Percentiles rank a stretch among this genome's conserved stretches.
Evolutionary conservation across 768 basidiomycete genomes (phyloP).

Genomic region (Kwoniella sp.): DNA sequence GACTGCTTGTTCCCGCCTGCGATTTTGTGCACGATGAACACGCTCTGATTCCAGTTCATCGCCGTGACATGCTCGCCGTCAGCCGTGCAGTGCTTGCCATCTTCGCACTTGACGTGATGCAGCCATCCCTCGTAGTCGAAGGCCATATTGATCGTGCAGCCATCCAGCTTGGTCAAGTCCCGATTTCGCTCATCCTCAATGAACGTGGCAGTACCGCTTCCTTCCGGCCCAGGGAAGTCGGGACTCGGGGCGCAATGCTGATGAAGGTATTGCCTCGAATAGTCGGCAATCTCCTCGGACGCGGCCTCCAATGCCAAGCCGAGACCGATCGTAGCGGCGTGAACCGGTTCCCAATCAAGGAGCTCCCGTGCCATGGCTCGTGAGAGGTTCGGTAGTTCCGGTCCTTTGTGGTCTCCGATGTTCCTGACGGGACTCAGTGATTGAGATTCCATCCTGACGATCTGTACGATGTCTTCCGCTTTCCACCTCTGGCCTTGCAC

Average conservation of each 20-base stretch:
- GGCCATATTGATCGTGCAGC: conserved; percentile 43
- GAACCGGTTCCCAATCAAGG: conserved; percentile 35
- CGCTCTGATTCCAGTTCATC: conserved; percentile 37
- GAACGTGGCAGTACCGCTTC: neutral
- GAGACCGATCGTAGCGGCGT: conserved; percentile 38
- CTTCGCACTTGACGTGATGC: conserved; percentile 39
- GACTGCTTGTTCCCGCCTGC: neutral
- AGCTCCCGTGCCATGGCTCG: conserved; percentile 15
- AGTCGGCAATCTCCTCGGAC: conserved; percentile 26
- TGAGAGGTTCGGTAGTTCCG: conserved; percentile 10
- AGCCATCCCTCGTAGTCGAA: conserved; percentile 43
- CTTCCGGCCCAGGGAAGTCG: conserved; percentile 8
- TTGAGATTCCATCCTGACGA: conserved; percentile 30
- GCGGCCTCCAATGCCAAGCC: conserved; percentile 22
- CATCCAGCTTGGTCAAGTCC: conserved; percentile 35
- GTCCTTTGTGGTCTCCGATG: conserved; percentile 23
- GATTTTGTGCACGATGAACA: conserved; percentile 22
- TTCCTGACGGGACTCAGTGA: conserved; percentile 40
- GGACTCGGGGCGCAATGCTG: conserved; percentile 24
- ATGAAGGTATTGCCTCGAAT: conserved; percentile 22
- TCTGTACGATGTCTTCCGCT: conserved; percentile 33
- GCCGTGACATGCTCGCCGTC: conserved; percentile 30
- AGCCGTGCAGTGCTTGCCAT: conserved; percentile 25
- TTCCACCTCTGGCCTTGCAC: conserved; percentile 36
- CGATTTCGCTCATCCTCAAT: conserved; percentile 35